Evolutionary conservation across 2,329 filamentous ascomycete species (phyloP), one percentile per base, ranked within the genome.

Genomic region (Colletotrichum lindemuthianum): DNA sequence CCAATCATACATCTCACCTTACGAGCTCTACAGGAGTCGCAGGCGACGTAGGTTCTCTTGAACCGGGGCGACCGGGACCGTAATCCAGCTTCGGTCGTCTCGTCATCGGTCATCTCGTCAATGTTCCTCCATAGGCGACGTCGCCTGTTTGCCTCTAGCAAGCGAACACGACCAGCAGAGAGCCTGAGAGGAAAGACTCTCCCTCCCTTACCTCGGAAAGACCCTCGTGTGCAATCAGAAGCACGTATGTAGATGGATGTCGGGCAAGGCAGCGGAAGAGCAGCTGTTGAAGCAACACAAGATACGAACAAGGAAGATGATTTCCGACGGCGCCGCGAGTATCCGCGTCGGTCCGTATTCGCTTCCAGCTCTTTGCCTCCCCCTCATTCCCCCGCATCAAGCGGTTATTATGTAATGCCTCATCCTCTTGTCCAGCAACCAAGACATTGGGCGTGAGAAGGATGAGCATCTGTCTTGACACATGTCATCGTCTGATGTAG

Each of bases 1-100:
- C 59, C 60, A 41, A 67, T 41, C 34, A 65, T 57, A n/a, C 60
- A 67, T 48, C 65, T 39, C 10, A 60, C 60, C 39, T 67, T 67
- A 10, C 65, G 65, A 16, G 56, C 41, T 41, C 65, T 37, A 41
- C 65, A 65, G 34, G 60, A 60, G 55, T 60, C 65, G 52, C 65
- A 67, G 11, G 60, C 65, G 36, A 67, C 60, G 32, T 67, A 67
- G 1, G 55, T 63, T 24, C 65, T 49, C 33, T 57, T 67, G 32
- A 54, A 52, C 4, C 48, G 49, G 12, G 56, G 56, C 12, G 56
- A 16, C 15, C 34, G 24, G 37, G 24, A 8, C 12, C 56, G 33
- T 2, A 16, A 13, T 11, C 16, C 8, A 10, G 45, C 11, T n/a
- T 41, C 41, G 40, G 10, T 12, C n/a, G 43, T 39, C 7, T 39